These are phyloP conservation scores for Termitomyces sp. DNA, from an alignment of 768 basidiomycete species.

Conservation along the genomic window DNA sequence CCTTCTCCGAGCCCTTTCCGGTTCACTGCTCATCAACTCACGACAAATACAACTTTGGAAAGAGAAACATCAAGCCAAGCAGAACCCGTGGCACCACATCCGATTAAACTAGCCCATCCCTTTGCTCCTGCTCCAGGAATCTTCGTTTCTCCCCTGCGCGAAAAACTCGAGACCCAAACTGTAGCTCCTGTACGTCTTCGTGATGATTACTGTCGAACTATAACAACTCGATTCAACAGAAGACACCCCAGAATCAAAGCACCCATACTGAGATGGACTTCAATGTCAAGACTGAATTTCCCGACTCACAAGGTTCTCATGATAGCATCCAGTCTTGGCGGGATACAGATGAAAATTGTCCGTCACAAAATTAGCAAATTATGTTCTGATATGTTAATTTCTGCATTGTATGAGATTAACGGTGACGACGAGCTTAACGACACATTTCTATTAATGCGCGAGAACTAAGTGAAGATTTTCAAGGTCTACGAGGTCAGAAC, in stretches of 20 bases:
- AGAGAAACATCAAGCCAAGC: background rate
- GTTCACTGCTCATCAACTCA: conserved; percentile 19
- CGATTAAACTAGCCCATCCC: background rate
- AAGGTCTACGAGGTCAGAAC: background rate
- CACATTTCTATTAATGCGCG: background rate
- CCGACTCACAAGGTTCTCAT: conserved; percentile 24
- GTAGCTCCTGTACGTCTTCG: background rate
- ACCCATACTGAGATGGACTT: background rate
- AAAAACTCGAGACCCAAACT: background rate
- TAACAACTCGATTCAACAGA: background rate
- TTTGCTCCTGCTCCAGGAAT: conserved; percentile 38
- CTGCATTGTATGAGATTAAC: background rate
- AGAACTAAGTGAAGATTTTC: background rate
- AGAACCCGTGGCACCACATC: background rate
- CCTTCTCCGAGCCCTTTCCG: conserved; percentile 26
- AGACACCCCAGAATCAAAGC: background rate
- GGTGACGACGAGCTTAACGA: background rate
- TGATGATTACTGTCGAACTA: background rate
- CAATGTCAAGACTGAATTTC: background rate
- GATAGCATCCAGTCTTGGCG: conserved; percentile 41
- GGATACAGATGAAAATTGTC: conserved; percentile 10
- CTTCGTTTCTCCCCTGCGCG: conserved; percentile 32
- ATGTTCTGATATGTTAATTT: background rate
- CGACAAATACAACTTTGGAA: background rate
- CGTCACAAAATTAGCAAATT: background rate